phyloP scores from a whole-genome alignment of 495 filamentous ascomycete species.

The Annulohypoxylon bovei region DNA sequence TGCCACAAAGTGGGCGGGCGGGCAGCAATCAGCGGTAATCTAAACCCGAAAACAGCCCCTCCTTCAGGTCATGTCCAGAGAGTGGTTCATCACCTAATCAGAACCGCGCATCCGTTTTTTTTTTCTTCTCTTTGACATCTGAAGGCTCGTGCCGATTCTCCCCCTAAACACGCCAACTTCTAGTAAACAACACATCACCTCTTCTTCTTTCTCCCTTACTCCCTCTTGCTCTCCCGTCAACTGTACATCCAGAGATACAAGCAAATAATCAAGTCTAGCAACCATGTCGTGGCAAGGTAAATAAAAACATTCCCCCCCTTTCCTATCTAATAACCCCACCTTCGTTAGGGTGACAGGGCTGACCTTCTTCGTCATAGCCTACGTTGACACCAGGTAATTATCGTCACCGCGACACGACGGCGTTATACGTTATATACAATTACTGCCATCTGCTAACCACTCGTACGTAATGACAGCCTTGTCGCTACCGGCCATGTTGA shows the following conservation, averaged over 20 bases:
- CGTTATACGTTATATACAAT: neutral
- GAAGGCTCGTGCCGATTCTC: slow-evolving; percentile 29
- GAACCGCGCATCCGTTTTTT: slow-evolving; percentile 42
- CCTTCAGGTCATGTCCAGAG: slow-evolving; percentile 20
- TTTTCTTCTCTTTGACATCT: slow-evolving; percentile 29
- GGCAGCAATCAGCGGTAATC: slow-evolving; percentile 25
- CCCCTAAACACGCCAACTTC: slow-evolving; percentile 22
- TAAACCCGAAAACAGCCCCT: slow-evolving; percentile 40
- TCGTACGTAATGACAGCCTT: slow-evolving; percentile 64
- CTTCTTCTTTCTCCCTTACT: slow-evolving; percentile 4
- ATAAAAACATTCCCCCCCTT: slow-evolving; percentile 25
- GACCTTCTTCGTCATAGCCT: slow-evolving; percentile 53
- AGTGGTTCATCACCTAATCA: slow-evolving; percentile 21
- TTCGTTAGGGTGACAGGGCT: slow-evolving; percentile 47
- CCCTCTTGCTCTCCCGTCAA: slow-evolving; percentile 7
- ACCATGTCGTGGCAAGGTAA: slow-evolving; percentile 70
- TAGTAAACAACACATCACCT: slow-evolving; percentile 7
- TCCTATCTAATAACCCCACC: slow-evolving; percentile 47
- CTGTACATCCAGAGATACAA: slow-evolving; percentile 17
- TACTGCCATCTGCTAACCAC: slow-evolving; percentile 10
- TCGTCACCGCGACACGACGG: slow-evolving; percentile 5
- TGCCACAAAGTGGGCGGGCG: slow-evolving; percentile 7
- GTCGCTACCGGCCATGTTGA: slow-evolving; percentile 85
- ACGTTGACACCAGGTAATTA: slow-evolving; percentile 61
- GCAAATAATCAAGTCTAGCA: slow-evolving; percentile 33